Conservation (phyloP, 2,329 filamentous ascomycete genomes). For the Xylariales sp. region DNA sequence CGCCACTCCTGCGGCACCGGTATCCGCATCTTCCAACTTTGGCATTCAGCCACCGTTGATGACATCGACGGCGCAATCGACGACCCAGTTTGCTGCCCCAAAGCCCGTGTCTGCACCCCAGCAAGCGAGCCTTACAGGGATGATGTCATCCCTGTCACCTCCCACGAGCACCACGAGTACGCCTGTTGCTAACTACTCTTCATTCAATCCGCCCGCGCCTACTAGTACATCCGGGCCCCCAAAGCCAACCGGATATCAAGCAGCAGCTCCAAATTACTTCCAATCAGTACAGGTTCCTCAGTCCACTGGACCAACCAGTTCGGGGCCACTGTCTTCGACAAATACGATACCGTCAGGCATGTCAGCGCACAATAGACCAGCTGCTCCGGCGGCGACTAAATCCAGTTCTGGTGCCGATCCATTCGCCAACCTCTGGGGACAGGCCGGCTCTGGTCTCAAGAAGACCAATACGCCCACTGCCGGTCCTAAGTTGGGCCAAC, state of each 20-base stretch:
- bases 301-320: slow-evolving; percentile 49
- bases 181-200: slow-evolving; percentile 72
- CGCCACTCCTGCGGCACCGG: slow-evolving; percentile 69
- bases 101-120: slow-evolving; percentile 87
- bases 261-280: slow-evolving; percentile 91
- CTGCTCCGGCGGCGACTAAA: slow-evolving; percentile 61
- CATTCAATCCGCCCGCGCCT: slow-evolving; percentile 64
- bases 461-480: slow-evolving; percentile 73
- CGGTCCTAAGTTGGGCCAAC: slow-evolving; percentile 86
- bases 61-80: slow-evolving; percentile 64
- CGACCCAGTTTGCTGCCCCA: slow-evolving; percentile 80
- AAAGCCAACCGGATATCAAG: slow-evolving; percentile 76
- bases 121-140: slow-evolving; percentile 80
- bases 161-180: slow-evolving; percentile 67
- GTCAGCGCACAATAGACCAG: slow-evolving; percentile 61
- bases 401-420: slow-evolving; percentile 78
- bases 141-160: slow-evolving; percentile 86
- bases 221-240: slow-evolving; percentile 56
- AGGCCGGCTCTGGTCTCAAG: slow-evolving; percentile 78
- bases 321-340: slow-evolving; percentile 39
- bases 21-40: slow-evolving; percentile 58
- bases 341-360: slow-evolving; percentile 49
- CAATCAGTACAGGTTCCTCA: slow-evolving; percentile 73
- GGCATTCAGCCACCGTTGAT: slow-evolving; percentile 60
- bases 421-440: slow-evolving; percentile 88